Evolutionary conservation across 805 yeast genomes (phyloP).

Genomic region (Ogataea nakhonphanomensis): DNA sequence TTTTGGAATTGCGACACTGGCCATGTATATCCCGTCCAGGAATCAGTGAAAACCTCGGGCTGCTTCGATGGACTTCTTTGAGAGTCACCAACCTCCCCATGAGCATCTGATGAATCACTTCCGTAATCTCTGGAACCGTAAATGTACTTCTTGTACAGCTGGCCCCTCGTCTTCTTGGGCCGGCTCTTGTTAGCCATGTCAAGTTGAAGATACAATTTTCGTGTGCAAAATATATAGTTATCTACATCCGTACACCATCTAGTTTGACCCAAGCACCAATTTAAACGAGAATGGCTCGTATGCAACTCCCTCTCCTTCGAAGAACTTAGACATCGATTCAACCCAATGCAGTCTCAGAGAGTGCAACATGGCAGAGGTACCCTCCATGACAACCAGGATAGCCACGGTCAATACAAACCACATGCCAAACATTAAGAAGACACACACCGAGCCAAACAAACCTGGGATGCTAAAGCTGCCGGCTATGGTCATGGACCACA

Average conservation of each 20-base stretch:
- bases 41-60: neutral
- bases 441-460: conserved; percentile 61
- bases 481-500: conserved; percentile 93
- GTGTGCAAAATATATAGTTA: conserved; percentile 1
- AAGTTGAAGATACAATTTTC: neutral
- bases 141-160: conserved; percentile 67
- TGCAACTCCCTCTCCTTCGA: conserved; percentile 92
- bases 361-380: conserved; percentile 98
- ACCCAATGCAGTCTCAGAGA: conserved; percentile 99
- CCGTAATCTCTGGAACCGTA: no score
- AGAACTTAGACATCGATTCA: conserved; percentile 97
- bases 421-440: conserved; percentile 82
- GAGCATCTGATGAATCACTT: no score
- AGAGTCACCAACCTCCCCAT: no score
- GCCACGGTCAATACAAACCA: conserved; percentile 93
- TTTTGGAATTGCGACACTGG: conserved; percentile 50
- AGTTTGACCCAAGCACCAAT: conserved; percentile 11
- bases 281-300: conserved; percentile 82
- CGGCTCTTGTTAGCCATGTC: conserved; percentile 83
- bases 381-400: conserved; percentile 94
- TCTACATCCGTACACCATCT: conserved; percentile 11
- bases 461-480: conserved; percentile 72
- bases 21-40: conserved; percentile 36
- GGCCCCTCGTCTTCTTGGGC: conserved; percentile 78
- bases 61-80: neutral